Base-by-base conservation (phyloP, 148 eudicot species). In the Arbutus unedo region DNA sequence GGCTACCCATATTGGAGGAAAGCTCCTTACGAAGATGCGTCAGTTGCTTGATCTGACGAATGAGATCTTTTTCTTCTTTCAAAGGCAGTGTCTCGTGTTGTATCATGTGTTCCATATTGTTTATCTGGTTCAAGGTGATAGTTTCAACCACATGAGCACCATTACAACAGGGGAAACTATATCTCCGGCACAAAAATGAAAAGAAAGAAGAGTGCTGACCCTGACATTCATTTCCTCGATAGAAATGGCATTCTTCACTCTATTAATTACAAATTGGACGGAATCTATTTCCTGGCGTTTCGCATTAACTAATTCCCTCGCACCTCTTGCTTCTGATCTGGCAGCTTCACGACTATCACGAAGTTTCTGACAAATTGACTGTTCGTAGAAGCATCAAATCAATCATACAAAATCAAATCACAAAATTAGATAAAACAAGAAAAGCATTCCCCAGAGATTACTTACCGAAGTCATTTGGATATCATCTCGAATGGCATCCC, bases 21-120 rank as follows among this genome's bases (percentile, higher is more conserved):
- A 94, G 88, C 78, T 94, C 87, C 25, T 88, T 96, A 14, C 95
- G 92, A 74, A 84, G 91, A 48, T 85, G 88, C 81, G 90, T 94
- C 93, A 92, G 79, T 86, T 89, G 95, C 88, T 91, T 94, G 82
- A 96, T 93, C 86, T 96, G 97, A 80, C 94, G 97, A 81, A 96
- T 87, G 83, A 91, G 84, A 79, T 86, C 90, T 81, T 91, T 96
- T 88, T 96, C 99, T 86, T 92, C 98, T 76, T 89, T 92, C 83
- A 96, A 84, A 44, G 87, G 81, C 79, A 89, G 78, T 53, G 99
- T 96, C 87, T 96, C 97, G 82, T 96, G 99, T 86, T 91, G 91
- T 72, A 96, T 89, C 90, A 79, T 90, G 85, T 83, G 94, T 81
- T 94, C 95, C 92, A 93, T 85, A 78, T 67, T 72, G 31, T 81